phyloP scores from a whole-genome alignment of 2,329 filamentous ascomycete species.

The Pestalotiopsis sp. region DNA sequence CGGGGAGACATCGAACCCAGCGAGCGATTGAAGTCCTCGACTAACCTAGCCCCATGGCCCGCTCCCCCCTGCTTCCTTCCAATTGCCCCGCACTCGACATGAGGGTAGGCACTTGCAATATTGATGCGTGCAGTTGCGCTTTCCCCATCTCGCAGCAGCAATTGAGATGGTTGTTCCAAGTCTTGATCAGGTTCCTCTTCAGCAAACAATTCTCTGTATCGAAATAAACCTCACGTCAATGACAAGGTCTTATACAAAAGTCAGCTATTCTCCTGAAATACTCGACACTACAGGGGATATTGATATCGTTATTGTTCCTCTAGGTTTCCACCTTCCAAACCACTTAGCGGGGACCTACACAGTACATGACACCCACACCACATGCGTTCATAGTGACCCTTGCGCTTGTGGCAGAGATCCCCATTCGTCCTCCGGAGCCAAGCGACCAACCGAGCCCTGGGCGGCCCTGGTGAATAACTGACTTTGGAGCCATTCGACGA shows the following conservation, averaged over 20 bases:
- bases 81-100: neutral
- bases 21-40: too few species aligned
- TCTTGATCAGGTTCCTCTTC: neutral
- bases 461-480: neutral
- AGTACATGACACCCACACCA: neutral
- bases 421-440: neutral
- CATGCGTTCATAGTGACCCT: neutral
- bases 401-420: neutral
- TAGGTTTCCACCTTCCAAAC: neutral
- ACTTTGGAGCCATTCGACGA: neutral
- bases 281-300: neutral
- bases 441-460: neutral
- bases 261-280: neutral
- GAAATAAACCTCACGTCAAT: neutral
- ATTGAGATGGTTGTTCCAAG: neutral
- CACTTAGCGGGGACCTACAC: neutral
- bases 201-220: neutral
- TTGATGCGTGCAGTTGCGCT: neutral
- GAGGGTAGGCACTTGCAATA: neutral
- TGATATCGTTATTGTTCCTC: neutral
- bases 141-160: neutral
- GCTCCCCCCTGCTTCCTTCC: neutral
- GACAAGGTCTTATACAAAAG: neutral
- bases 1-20: neutral
- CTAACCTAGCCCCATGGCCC: neutral